Evolutionary conservation across 1,284 basidiomycete species (phyloP).

Genomic region (Cutaneotrichosporon sp.): DNA sequence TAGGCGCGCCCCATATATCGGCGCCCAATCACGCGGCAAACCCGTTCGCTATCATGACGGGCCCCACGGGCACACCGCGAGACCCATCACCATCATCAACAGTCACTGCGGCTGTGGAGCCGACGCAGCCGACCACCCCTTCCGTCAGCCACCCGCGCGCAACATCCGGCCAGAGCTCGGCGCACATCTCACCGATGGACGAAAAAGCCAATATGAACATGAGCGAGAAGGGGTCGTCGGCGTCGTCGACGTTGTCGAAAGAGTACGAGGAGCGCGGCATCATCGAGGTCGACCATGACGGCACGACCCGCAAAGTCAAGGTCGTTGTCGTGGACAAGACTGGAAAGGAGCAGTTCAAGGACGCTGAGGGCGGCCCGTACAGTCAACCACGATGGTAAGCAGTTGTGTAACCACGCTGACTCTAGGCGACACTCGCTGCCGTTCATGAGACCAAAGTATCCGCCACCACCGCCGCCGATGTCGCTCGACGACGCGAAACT

Average conservation of each 20-base stretch:
- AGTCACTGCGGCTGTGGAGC: not conserved
- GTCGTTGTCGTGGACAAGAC: constrained; percentile 45
- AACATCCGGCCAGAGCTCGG: not conserved
- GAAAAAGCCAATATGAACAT: constrained; percentile 12
- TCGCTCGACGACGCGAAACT: constrained; percentile 60
- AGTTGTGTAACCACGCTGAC: constrained; percentile 9
- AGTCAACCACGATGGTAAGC: constrained; percentile 48
- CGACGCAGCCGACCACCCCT: constrained; percentile 6
- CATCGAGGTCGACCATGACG: constrained; percentile 29
- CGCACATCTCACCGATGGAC: not conserved
- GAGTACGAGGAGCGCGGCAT: constrained; percentile 23
- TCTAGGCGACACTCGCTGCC: constrained; percentile 50
- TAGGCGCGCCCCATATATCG: too few relatives aligned
- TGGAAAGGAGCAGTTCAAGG: constrained; percentile 41
- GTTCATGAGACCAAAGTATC: constrained; percentile 48
- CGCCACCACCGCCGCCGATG: constrained; percentile 56
- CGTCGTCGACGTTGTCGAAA: not conserved
- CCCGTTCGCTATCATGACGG: not conserved
- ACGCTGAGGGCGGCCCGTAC: constrained; percentile 45
- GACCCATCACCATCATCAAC: constrained; percentile 13
- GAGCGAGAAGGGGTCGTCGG: constrained; percentile 10
- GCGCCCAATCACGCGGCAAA: not conserved
- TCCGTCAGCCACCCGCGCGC: not conserved
- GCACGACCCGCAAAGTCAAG: constrained; percentile 40
- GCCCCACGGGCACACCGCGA: not conserved